Evolutionary conservation across 345 rosid genomes (phyloP), one percentile per base, ranked within the genome.

Genomic region (Limnanthes douglasii): DNA sequence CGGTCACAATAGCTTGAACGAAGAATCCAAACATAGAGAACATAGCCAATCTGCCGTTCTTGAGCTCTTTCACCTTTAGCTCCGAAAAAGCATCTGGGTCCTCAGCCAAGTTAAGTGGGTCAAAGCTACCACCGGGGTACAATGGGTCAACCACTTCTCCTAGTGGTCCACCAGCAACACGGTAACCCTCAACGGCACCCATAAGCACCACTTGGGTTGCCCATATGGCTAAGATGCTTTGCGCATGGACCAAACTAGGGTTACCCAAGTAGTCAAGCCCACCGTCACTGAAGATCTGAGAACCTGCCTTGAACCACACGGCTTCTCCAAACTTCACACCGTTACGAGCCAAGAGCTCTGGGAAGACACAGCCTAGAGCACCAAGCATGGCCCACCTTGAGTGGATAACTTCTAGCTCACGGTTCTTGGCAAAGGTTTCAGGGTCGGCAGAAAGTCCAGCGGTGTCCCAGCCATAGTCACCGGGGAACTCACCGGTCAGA

Each of bases 381-480:
- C 86, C 86, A 7, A 80, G 60, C 93, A 75, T 80, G 31, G 86
- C 86, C 83, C 93, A 80, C 43, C 93, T 63, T 26, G 31, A 27
- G 61, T 81, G 94, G 65, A 81, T 81, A 11, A 81, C 94, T 45
- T 76, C 86, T 1, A 81, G 79, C 69, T 77, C 88, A 13, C 90
- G 78, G 79, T 77, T 82, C 69, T 61, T 78, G 20, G 86, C 86
- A n/a, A 83, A 84, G 31, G 95, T 78, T 52, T 75, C 92, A 0
- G 86, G 95, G 51, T 84, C 92, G 11, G 95, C 92, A 0, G 92
- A 78, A 25, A 84, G 74, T 3, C 95, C 95, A 3, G 92, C 92
- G 17, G 61, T 56, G 61, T 56, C 61, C 61, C 61, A 56, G 19
- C 61, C 61, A 31, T 56, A 56, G 46, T 56, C 61, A 0, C 61